Evolutionary conservation across 2,329 filamentous ascomycete genomes (phyloP), one percentile per base, ranked within the genome.

Genomic region (Calonectria crousiana): DNA sequence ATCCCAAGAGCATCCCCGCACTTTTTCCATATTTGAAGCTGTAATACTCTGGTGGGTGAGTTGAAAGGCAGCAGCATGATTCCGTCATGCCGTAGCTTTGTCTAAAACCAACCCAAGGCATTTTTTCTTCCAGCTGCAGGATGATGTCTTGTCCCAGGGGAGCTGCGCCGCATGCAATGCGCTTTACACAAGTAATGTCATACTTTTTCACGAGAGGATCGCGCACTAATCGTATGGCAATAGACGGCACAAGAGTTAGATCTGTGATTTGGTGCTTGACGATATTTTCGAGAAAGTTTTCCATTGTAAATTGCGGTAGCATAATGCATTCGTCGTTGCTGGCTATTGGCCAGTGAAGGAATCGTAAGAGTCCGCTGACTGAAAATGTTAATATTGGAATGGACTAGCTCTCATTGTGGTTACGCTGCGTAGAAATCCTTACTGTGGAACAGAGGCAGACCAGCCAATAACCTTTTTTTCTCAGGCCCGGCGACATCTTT

Each of bases 21-120:
- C 36, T 69, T 8, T 76, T 26, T 4, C 36, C 75, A 28, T 78
- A 73, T 14, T 74, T 64, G 16, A 65, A 79, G 38, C 26, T 92
- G 32, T 95, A 88, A 83, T 93, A 93, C 34, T 90, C 89, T 0
- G 94, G 86, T 0, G 94, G 92, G 79, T 97, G 95, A 0, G 92
- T 88, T 0, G 94, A 96, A 93, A 97, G 96, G 58, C 89, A 89
- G 84, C 90, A 86, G 36, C 88, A 89, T 0, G 95, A 97, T 85
- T 98, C 95, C 1, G 95, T 98, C 95, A 97, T 97, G 53, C 95
- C 95, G 81, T 97, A 98, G 85, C 95, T 72, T 32, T 81, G 79
- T 34, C 74, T 78, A 44, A 79, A 78, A 0, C 77, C 74, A 0
- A 67, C 64, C 10, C 75, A 51, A 0, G 79, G 77, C 4, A 80